Evolutionary conservation across 2,329 filamentous ascomycete genomes (phyloP).

Genomic region (Fusarium verrucosum): DNA sequence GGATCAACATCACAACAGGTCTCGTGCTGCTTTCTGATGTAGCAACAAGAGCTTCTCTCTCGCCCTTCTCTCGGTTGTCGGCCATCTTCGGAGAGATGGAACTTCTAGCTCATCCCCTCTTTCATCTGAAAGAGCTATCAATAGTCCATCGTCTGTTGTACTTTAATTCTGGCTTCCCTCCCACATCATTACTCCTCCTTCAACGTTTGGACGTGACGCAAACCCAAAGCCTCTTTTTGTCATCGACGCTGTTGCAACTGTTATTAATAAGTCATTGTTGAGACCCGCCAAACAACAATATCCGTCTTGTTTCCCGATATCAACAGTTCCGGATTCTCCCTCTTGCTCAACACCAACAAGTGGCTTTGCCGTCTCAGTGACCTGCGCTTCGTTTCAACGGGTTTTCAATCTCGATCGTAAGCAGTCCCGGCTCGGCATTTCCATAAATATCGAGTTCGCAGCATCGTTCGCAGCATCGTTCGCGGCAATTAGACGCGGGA

Average conservation of each 20-base stretch:
- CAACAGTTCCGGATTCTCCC: slow-evolving; percentile 21
- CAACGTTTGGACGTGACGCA: slow-evolving; percentile 27
- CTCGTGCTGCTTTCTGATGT: slow-evolving; percentile 32
- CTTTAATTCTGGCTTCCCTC: slow-evolving; percentile 31
- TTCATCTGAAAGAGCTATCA: slow-evolving; percentile 27
- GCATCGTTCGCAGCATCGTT: slow-evolving; percentile 10
- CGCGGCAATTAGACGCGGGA: slow-evolving; percentile 27
- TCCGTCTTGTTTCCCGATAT: slow-evolving; percentile 15
- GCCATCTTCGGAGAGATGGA: slow-evolving; percentile 21
- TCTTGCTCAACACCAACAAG: slow-evolving; percentile 24
- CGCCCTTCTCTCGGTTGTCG: slow-evolving; percentile 32
- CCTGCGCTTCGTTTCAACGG: slow-evolving; percentile 13
- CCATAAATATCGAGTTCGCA: background rate
- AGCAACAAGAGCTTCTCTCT: slow-evolving; percentile 15
- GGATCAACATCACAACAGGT: slow-evolving; percentile 41
- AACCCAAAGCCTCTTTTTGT: slow-evolving; percentile 29
- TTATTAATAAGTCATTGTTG: slow-evolving; percentile 8
- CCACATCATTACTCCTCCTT: slow-evolving; percentile 21
- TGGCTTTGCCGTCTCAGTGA: slow-evolving; percentile 23
- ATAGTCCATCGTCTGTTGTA: slow-evolving; percentile 16
- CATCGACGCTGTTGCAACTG: slow-evolving; percentile 1
- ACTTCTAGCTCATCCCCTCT: slow-evolving; percentile 15
- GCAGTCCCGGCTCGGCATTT: slow-evolving; percentile 6
- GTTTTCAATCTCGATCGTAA: slow-evolving; percentile 27
- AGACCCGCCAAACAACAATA: background rate